Conservation (phyloP, 1,139 yeast species). For the Geotrichum candidum region DNA sequence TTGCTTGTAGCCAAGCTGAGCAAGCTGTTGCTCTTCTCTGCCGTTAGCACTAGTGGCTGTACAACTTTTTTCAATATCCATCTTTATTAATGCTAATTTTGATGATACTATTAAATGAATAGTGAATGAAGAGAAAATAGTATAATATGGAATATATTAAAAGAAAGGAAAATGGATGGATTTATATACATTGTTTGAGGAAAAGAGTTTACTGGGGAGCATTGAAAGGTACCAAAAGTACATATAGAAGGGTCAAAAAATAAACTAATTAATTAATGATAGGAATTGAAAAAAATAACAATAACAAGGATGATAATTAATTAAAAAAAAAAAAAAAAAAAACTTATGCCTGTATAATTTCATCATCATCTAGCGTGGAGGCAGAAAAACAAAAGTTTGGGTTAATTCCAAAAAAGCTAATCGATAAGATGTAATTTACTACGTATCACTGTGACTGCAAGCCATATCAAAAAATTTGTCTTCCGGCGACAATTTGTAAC, state of each 20-base stretch:
- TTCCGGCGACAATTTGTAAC: not conserved
- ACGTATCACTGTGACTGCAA: not conserved
- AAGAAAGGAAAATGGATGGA: not conserved
- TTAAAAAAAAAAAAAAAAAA: too few species aligned
- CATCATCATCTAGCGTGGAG: too few species aligned
- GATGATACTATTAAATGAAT: not conserved
- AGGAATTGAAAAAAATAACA: not conserved
- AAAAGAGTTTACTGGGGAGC: not conserved
- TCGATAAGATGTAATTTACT: not conserved
- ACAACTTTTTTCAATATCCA: slow-evolving; percentile 1
- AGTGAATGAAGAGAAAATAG: not conserved
- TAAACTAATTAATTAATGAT: not conserved
- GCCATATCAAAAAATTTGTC: not conserved
- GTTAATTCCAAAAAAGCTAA: not conserved
- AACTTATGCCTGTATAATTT: too few species aligned
- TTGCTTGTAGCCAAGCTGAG: slow-evolving; percentile 19
- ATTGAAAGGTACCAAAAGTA: not conserved
- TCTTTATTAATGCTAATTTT: not conserved
- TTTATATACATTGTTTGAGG: not conserved
- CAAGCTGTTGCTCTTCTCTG: slow-evolving; percentile 13
- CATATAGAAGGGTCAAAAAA: not conserved
- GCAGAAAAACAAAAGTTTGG: not conserved
- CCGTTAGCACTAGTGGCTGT: not conserved
- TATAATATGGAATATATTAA: not conserved
- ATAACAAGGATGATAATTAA: too few species aligned